phyloP scores from a whole-genome alignment of 2,329 filamentous ascomycete species.

The Basipetospora chlamydospora region DNA sequence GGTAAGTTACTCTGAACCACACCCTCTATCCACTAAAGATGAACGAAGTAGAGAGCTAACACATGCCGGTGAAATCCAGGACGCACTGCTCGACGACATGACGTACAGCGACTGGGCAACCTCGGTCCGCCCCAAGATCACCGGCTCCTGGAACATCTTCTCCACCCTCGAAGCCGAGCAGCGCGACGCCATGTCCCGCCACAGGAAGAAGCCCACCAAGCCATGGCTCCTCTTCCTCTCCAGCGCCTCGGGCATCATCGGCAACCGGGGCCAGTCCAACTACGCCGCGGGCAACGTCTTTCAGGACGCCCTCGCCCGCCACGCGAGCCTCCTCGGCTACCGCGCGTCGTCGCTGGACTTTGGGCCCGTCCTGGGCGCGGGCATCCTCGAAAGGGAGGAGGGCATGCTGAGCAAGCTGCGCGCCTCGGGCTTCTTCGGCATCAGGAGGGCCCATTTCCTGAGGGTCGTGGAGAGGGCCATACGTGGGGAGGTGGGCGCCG shows the following conservation, averaged over 20 bases:
- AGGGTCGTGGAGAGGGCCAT: slow-evolving; percentile 31
- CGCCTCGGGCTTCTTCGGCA: slow-evolving; percentile 38
- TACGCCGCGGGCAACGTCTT: slow-evolving; percentile 41
- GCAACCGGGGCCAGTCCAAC: slow-evolving; percentile 42
- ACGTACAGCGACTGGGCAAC: slow-evolving; percentile 18
- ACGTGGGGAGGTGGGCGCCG: slow-evolving; percentile 11
- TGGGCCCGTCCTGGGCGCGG: slow-evolving; percentile 33
- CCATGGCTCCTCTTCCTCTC: slow-evolving; percentile 8
- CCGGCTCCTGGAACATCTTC: slow-evolving; percentile 26
- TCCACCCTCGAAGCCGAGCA: slow-evolving; percentile 12
- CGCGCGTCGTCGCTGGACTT: slow-evolving; percentile 35
- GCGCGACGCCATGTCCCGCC: no score
- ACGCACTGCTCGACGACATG: slow-evolving; percentile 20
- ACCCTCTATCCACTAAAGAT: neutral
- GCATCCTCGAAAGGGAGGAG: slow-evolving; percentile 28
- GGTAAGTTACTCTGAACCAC: slow-evolving; percentile 10
- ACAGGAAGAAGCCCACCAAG: slow-evolving; percentile 3
- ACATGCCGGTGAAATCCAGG: slow-evolving; percentile 7
- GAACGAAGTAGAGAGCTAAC: neutral
- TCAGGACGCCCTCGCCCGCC: slow-evolving; percentile 30
- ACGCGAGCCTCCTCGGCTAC: slow-evolving; percentile 20
- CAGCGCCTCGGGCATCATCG: slow-evolving; percentile 28
- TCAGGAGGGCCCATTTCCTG: slow-evolving; percentile 34
- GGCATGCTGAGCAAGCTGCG: slow-evolving; percentile 34
- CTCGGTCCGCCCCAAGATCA: slow-evolving; percentile 19